A percentile compares a stretch with the other conserved stretches of the same genome.
phyloP scores from a whole-genome alignment of 208 protist genomes.

The Trypanosoma mega region DNA sequence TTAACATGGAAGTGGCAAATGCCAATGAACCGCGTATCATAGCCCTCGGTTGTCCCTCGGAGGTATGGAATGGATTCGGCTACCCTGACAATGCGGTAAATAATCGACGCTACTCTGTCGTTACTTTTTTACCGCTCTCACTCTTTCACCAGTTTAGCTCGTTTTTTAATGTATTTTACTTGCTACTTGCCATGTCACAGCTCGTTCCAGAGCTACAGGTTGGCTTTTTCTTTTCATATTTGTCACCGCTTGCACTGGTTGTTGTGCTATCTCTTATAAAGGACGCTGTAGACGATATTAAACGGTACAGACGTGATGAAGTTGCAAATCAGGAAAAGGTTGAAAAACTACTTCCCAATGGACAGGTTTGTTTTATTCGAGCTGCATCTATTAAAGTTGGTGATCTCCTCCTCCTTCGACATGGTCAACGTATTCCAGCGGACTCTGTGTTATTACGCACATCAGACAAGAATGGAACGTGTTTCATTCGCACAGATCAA shows the following conservation, averaged over 20 bases:
- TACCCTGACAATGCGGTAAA: conserved; percentile 79
- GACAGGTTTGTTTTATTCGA: conserved; percentile 44
- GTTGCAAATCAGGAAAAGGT: conserved; percentile 76
- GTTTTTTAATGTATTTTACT: conserved; percentile 88
- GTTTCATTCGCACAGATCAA: conserved; percentile 98
- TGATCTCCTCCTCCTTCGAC: conserved; percentile 91
- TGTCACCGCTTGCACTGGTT: conserved; percentile 93
- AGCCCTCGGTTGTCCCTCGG: conserved; percentile 40
- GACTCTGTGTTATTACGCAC: conserved; percentile 97
- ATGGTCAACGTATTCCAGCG: conserved; percentile 94
- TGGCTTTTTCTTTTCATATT: conserved; percentile 96
- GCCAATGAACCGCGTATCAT: conserved; percentile 43
- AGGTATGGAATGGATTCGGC: conserved; percentile 40
- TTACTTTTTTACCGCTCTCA: conserved; percentile 80
- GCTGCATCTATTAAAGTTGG: conserved; percentile 93
- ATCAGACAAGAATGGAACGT: conserved; percentile 92
- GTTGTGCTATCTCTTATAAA: conserved; percentile 90
- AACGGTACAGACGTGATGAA: conserved; percentile 89
- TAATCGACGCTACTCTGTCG: conserved; percentile 71
- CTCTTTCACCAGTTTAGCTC: conserved; percentile 76
- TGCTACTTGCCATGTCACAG: conserved; percentile 85
- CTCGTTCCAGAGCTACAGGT: conserved; percentile 74
- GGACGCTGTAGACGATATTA: conserved; percentile 95
- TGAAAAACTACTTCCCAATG: conserved; percentile 52
- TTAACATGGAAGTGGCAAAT: conserved; percentile 19